A percentile compares a stretch with the other conserved stretches of the same genome.
Evolutionary conservation across 495 filamentous ascomycete species (phyloP).

Genomic region (Trichoderma orchidacearum): DNA sequence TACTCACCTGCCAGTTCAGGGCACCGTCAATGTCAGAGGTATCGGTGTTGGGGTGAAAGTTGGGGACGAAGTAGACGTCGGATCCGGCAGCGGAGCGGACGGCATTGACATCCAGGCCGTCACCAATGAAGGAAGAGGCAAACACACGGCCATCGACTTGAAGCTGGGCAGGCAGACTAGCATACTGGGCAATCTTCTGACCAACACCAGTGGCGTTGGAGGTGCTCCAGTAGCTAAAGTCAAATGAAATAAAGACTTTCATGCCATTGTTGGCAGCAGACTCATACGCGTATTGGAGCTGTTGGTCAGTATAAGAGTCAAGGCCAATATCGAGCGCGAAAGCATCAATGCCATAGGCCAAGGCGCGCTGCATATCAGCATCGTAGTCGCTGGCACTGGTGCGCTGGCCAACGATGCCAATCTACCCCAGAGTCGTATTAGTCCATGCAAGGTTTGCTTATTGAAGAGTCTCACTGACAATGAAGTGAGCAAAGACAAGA

Average conservation of each 20-base stretch:
- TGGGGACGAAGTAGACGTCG: slow-evolving; percentile 41
- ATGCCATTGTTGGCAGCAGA: slow-evolving; percentile 42
- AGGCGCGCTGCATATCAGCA: slow-evolving; percentile 41
- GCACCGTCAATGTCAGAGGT: slow-evolving; percentile 30
- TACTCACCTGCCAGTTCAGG: slow-evolving; percentile 41
- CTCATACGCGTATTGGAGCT: slow-evolving; percentile 43
- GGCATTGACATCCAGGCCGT: slow-evolving; percentile 33
- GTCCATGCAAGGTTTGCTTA: neutral
- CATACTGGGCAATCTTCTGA: slow-evolving; percentile 34
- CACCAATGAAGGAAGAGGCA: slow-evolving; percentile 41
- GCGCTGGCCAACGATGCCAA: slow-evolving; percentile 39
- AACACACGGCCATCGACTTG: slow-evolving; percentile 43
- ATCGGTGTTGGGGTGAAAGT: slow-evolving; percentile 33
- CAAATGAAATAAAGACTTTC: slow-evolving; percentile 50
- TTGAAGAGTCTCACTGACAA: slow-evolving; percentile 25
- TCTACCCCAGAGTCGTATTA: slow-evolving; percentile 14
- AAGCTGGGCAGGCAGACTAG: slow-evolving; percentile 33
- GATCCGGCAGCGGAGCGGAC: slow-evolving; percentile 30
- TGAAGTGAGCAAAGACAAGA: slow-evolving; percentile 47
- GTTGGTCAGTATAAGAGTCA: slow-evolving; percentile 36
- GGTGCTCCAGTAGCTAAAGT: slow-evolving; percentile 40
- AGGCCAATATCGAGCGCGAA: slow-evolving; percentile 47
- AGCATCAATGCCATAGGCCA: slow-evolving; percentile 43
- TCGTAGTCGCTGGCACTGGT: slow-evolving; percentile 36
- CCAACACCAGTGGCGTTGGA: slow-evolving; percentile 29